These are phyloP conservation scores for Penicillium chermesinum DNA, from an alignment of 495 filamentous ascomycete genomes.

Conservation along the genomic window DNA sequence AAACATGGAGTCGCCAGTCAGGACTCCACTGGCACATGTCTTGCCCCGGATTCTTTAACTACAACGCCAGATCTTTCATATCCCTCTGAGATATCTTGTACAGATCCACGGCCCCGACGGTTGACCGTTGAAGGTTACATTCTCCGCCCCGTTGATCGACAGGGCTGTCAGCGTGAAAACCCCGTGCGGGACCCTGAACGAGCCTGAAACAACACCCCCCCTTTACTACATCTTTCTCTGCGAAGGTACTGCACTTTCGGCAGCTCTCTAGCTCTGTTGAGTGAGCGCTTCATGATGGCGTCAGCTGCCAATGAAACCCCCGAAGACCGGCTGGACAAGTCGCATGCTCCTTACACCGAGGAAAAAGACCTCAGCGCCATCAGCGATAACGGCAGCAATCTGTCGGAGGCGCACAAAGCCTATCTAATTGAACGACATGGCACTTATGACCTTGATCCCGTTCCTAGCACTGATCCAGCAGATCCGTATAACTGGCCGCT, in stretches of 20 bases:
- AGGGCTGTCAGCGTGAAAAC: not conserved
- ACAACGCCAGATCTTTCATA: no score
- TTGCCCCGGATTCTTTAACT: not conserved
- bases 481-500: conserved; percentile 53
- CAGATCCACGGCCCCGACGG: no score
- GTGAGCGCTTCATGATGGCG: not conserved
- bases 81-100: no score
- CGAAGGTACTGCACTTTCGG: no score
- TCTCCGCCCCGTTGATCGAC: not conserved
- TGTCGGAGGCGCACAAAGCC: conserved; percentile 36
- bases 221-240: not conserved
- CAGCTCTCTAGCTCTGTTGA: not conserved
- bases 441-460: conserved; percentile 46
- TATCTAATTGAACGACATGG: conserved; percentile 51
- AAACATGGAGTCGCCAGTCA: not conserved
- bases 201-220: not conserved
- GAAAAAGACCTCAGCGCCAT: conserved; percentile 15
- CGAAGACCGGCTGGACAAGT: not conserved
- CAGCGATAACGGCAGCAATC: conserved; percentile 10
- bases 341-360: conserved; percentile 21
- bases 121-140: not conserved
- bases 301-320: not conserved
- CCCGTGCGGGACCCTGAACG: not conserved
- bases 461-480: conserved; percentile 44
- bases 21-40: not conserved